Base-by-base conservation (phyloP, 1,139 yeast species). In the Sugiyamaella sp. region DNA sequence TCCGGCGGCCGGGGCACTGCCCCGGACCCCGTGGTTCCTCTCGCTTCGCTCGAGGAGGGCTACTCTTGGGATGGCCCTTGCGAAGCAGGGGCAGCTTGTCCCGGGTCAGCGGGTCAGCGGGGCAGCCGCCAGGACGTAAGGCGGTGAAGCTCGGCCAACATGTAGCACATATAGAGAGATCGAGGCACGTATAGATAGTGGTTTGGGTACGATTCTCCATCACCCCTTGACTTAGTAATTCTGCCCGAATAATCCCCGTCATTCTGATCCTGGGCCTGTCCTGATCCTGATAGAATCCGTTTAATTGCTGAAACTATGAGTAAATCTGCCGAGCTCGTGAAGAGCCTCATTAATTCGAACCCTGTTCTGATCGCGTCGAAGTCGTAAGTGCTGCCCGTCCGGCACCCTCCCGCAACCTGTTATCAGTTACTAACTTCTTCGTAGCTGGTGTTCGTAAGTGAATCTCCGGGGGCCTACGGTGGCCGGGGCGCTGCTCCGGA, bases 361-460 rank as follows among this genome's bases (percentile, higher is more conserved):
- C 50, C 44, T 14, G 50, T 46, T n/a, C 21, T 46, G 17, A 38
- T 46, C 12, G 50, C 50, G 9, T 46, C 50, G 4, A 46, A 46
- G 39, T 46, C 50, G 50, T 46, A 20, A 46, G 50, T 46, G n/a
- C 20, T 10, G 4, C 21, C 5, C 5, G 19, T 14, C 21, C 19
- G 25, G 22, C 37, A 8, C 2, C 37, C 12, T 38, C 14, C 3
- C 24, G 3, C 2, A n/a, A 21, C 40, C 22, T 37, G 25, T 8
- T 8, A 9, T n/a, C n/a, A n/a, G 35, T 29, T 8, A 33, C 49
- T 45, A 45, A 45, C 43, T 2, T 39, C 14, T 12, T 4, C 25
- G 10, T 20, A 39, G 50, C 20, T 46, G 50, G 50, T 46, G 50
- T 29, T 38, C 44, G 50, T 46, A 46, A 46, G 50, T 46, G 27